Conservation (phyloP, 164 flowering plant genomes). For the Cinnamomum chago region DNA sequence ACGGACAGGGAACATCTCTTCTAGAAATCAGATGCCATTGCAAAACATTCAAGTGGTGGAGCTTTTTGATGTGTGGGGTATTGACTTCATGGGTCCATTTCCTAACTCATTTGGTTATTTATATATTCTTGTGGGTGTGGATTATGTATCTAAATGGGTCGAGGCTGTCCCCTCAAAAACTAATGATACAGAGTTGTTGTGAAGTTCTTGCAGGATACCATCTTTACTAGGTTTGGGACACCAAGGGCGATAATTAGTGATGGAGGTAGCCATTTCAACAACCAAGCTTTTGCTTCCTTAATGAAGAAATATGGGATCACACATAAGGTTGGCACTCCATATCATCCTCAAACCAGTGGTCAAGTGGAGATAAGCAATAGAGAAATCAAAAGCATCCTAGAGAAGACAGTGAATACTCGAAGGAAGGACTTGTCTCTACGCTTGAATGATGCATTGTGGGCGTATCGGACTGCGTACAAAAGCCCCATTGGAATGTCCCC, state of each 20-base stretch:
- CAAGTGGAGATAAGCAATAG: not conserved
- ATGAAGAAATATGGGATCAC: not conserved
- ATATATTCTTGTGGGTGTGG: not conserved
- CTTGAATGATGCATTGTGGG: not conserved
- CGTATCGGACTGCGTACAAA: conserved; percentile 7
- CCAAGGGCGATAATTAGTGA: not conserved
- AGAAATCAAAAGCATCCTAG: not conserved
- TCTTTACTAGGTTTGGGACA: not conserved
- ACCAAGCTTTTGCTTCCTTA: not conserved
- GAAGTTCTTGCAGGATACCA: not conserved
- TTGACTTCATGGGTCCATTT: not conserved
- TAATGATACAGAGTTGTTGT: not conserved
- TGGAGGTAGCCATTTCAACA: not conserved
- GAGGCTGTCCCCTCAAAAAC: not conserved
- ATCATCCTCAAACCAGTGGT: not conserved
- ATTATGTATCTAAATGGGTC: not conserved
- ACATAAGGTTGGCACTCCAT: not conserved
- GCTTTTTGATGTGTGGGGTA: not conserved
- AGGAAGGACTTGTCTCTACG: not conserved
- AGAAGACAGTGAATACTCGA: not conserved
- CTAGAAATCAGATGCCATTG: too few relatives aligned
- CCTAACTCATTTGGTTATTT: too few relatives aligned
- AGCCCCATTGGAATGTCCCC: conserved; percentile 11
- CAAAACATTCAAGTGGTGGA: too few relatives aligned
- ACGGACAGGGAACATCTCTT: too few relatives aligned